Evolutionary conservation across 768 basidiomycete genomes (phyloP).

Genomic region (Dentipellis fragilis): DNA sequence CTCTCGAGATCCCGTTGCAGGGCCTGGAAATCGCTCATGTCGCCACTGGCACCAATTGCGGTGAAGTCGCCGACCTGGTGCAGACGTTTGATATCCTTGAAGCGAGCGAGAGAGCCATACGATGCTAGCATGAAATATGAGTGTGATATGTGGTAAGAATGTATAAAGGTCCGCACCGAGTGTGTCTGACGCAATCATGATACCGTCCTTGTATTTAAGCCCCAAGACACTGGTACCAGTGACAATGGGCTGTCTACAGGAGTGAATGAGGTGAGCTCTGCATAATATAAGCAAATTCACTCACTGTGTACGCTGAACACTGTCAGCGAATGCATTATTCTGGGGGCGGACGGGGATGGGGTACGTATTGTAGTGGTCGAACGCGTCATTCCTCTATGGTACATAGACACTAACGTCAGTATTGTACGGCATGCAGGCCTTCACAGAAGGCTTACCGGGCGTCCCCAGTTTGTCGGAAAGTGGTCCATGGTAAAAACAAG

Average conservation of each 20-base stretch:
- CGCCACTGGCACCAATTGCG: constrained; percentile 86
- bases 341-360: constrained; percentile 56
- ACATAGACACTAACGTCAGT: background rate
- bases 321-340: constrained; percentile 39
- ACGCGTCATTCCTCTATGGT: constrained; percentile 57
- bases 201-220: constrained; percentile 89
- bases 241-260: constrained; percentile 79
- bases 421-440: background rate
- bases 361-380: constrained; percentile 71
- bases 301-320: constrained; percentile 77
- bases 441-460: constrained; percentile 9
- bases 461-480: constrained; percentile 76
- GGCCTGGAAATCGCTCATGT: constrained; percentile 97
- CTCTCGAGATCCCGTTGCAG: constrained; percentile 74
- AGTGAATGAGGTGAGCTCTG: background rate
- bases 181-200: constrained; percentile 98
- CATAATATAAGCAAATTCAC: constrained; percentile 9
- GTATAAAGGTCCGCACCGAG: constrained; percentile 48
- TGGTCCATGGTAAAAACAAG: constrained; percentile 51
- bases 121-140: constrained; percentile 48
- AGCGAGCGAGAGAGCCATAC: constrained; percentile 93
- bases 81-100: constrained; percentile 89
- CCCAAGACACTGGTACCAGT: constrained; percentile 96
- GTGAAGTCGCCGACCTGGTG: constrained; percentile 77
- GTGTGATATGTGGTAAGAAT: background rate